A percentile compares a stretch with the other conserved stretches of the same genome.
phyloP scores from a whole-genome alignment of 2,329 filamentous ascomycete genomes.

The Hypoxylon sp. region DNA sequence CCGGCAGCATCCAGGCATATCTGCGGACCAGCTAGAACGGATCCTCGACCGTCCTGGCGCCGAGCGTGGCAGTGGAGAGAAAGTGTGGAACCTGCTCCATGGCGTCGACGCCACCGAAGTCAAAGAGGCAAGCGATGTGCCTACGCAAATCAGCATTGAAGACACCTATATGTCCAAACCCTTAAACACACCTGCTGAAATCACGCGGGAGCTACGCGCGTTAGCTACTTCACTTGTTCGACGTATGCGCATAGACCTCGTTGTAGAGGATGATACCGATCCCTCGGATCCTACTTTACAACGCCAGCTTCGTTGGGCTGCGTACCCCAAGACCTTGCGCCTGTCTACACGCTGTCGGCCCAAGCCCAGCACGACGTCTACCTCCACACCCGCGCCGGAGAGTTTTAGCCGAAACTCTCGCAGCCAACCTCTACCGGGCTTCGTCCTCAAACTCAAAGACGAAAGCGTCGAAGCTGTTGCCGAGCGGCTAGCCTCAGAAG shows the following conservation, averaged over 20 bases:
- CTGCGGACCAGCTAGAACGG: constrained; percentile 74
- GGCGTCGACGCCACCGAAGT: constrained; percentile 85
- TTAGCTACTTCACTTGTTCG: constrained; percentile 79
- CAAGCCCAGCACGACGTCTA: constrained; percentile 58
- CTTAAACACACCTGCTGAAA: constrained; percentile 74
- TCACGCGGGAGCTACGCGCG: constrained; percentile 77
- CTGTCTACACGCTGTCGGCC: constrained; percentile 79
- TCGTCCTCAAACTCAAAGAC: constrained; percentile 77
- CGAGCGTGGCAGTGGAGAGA: constrained; percentile 78
- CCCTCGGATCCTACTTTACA: constrained; percentile 53
- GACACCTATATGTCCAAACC: constrained; percentile 83
- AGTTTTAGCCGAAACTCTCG: constrained; percentile 80
- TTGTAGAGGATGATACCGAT: constrained; percentile 64
- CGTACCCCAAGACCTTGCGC: constrained; percentile 84
- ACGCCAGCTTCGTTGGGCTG: constrained; percentile 73
- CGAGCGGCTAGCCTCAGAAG: constrained; percentile 78
- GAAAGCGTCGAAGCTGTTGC: constrained; percentile 70
- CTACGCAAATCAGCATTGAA: constrained; percentile 93
- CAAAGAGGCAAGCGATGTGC: constrained; percentile 77
- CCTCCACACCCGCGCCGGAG: constrained; percentile 60
- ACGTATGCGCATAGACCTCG: constrained; percentile 84
- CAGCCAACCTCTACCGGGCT: constrained; percentile 80
- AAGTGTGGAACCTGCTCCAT: constrained; percentile 84
- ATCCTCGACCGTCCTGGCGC: constrained; percentile 79
- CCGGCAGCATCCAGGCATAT: constrained; percentile 74